Conservation (phyloP, 2,329 filamentous ascomycete species). For the Huntiella omanensis region DNA sequence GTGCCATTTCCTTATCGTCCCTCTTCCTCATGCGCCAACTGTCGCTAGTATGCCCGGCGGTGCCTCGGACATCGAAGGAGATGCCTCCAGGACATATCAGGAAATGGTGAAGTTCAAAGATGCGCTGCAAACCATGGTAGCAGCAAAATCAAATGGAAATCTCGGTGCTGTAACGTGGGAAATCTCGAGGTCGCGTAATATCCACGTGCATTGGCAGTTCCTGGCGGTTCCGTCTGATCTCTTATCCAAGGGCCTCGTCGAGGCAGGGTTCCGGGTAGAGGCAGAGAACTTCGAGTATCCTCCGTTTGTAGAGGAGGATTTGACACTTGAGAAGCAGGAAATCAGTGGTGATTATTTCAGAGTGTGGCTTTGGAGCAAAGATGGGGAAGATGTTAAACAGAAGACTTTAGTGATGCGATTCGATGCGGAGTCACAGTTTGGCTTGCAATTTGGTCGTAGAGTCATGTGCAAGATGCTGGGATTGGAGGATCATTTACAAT, state of each 20-base stretch:
- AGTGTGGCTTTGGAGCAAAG: conserved; percentile 53
- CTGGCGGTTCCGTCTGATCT: conserved; percentile 54
- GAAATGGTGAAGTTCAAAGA: conserved; percentile 75
- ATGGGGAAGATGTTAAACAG: conserved; percentile 18
- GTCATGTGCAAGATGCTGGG: conserved; percentile 77
- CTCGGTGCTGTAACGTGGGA: conserved; percentile 85
- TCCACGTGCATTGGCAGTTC: conserved; percentile 91
- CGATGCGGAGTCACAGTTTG: conserved; percentile 55
- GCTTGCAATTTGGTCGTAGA: conserved; percentile 73
- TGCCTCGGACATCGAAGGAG: conserved; percentile 28
- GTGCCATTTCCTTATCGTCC: conserved; percentile 78
- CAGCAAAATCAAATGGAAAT: conserved; percentile 30
- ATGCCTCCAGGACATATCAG: conserved; percentile 40
- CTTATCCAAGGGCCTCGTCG: conserved; percentile 55
- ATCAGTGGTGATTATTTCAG: conserved; percentile 52
- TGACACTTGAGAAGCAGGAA: conserved; percentile 31
- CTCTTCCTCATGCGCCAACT: conserved; percentile 63
- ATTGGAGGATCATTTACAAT: conserved; percentile 60
- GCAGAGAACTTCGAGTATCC: conserved; percentile 54
- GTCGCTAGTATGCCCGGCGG: conserved; percentile 40
- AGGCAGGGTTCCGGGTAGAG: conserved; percentile 75
- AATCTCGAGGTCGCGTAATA: conserved; percentile 60
- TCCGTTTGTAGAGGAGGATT: conserved; percentile 27
- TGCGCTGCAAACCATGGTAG: conserved; percentile 63
- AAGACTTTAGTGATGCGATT: conserved; percentile 59